Percentiles rank a stretch among this genome's conserved stretches.
Conservation (phyloP, 768 basidiomycete species). For the Podaxis carcinomalis region DNA sequence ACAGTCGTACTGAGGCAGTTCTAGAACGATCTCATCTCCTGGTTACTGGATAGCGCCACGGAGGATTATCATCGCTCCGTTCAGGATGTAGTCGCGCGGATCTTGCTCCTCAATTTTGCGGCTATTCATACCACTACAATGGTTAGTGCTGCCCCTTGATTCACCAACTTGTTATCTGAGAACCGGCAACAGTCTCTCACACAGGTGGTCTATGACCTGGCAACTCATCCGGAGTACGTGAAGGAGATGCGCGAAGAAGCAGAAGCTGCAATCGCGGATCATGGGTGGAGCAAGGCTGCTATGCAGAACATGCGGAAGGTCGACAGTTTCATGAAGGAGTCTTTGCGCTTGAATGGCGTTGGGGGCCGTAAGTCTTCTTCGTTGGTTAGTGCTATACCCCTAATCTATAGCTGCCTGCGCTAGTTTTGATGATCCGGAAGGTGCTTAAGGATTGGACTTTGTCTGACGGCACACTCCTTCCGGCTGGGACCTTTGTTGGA, state of each 20-base stretch:
- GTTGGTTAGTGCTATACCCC: background rate
- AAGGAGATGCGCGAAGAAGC: conserved; percentile 37
- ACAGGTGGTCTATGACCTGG: conserved; percentile 15
- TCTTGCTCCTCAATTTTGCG: conserved; percentile 35
- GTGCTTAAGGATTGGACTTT: conserved; percentile 31
- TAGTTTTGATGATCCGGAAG: conserved; percentile 20
- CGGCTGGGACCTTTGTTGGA: conserved; percentile 26
- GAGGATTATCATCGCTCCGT: conserved; percentile 20
- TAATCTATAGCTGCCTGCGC: background rate
- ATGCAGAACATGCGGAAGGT: conserved; percentile 35
- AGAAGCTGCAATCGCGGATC: conserved; percentile 24
- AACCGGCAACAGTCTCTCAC: conserved; percentile 17
- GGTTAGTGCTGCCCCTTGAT: conserved; percentile 17
- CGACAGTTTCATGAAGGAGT: conserved; percentile 43
- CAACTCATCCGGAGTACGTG: conserved; percentile 12
- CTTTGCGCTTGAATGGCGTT: conserved; percentile 12
- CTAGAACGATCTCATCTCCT: conserved; percentile 25
- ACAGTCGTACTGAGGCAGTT: background rate
- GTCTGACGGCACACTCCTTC: conserved; percentile 33
- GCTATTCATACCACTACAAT: conserved; percentile 37
- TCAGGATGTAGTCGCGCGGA: conserved; percentile 20
- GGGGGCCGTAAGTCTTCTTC: background rate
- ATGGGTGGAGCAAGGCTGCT: conserved; percentile 32
- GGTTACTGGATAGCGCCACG: conserved; percentile 34
- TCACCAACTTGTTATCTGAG: background rate